Percentiles rank a stretch among this genome's conserved stretches.
phyloP scores from a whole-genome alignment of 1,139 yeast genomes.

The Candida tropicalis region DNA sequence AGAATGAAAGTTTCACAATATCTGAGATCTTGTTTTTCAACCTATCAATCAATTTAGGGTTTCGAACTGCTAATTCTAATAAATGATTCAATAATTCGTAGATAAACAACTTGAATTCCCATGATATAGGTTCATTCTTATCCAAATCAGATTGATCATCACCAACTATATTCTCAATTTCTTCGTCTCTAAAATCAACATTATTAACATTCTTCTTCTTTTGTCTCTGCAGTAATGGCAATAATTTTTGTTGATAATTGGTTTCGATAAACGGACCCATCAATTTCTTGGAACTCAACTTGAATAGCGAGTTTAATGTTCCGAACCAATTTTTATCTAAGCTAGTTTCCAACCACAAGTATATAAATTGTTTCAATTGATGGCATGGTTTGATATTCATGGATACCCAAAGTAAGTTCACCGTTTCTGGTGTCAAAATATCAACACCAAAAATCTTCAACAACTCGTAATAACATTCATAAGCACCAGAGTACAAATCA shows the following conservation, averaged over 20 bases:
- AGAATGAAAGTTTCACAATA: constrained; percentile 77
- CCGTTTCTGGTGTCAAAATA: constrained; percentile 37
- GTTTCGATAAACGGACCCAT: constrained; percentile 42
- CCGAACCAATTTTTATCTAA: constrained; percentile 44
- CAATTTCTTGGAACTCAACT: constrained; percentile 39
- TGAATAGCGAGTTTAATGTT: constrained; percentile 41
- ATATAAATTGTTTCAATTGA: constrained; percentile 35
- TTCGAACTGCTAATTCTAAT: constrained; percentile 43
- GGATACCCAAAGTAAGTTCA: constrained; percentile 45
- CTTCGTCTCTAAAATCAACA: constrained; percentile 48
- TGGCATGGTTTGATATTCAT: constrained; percentile 45
- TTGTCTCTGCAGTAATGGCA: constrained; percentile 48
- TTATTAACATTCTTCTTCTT: constrained; percentile 38
- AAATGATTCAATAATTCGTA: constrained; percentile 59
- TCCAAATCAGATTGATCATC: constrained; percentile 32
- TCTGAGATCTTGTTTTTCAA: constrained; percentile 64
- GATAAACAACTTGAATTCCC: constrained; percentile 70
- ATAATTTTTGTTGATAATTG: constrained; percentile 43
- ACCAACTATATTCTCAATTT: constrained; percentile 46
- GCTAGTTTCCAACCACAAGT: constrained; percentile 44
- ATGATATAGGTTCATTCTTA: constrained; percentile 64
- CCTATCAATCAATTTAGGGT: constrained; percentile 39
- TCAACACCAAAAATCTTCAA: constrained; percentile 41
- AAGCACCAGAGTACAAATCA: constrained; percentile 38
- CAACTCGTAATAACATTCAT: constrained; percentile 42